Evolutionary conservation across 2,329 filamentous ascomycete genomes (phyloP).

Genomic region (Penicillium sp.): DNA sequence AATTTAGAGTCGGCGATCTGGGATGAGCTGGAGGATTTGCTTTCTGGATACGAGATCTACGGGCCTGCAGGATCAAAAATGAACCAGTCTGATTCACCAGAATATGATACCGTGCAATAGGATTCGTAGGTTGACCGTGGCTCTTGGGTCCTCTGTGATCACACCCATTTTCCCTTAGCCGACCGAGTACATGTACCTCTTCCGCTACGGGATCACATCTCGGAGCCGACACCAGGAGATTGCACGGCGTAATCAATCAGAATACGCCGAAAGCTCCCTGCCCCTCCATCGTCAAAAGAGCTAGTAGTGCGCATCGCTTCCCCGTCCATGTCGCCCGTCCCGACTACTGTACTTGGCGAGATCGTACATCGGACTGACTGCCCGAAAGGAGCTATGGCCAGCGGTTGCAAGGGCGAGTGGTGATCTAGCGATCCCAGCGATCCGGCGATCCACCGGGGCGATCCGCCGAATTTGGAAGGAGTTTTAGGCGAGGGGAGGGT

Average conservation of each 20-base stretch:
- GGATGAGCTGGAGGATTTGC: background rate
- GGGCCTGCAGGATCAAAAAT: background rate
- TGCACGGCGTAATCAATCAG: slow-evolving; percentile 1
- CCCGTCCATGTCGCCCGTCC: background rate
- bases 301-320: background rate
- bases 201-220: background rate
- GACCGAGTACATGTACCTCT: background rate
- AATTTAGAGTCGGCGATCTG: background rate
- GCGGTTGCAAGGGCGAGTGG: slow-evolving; percentile 22
- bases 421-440: slow-evolving; percentile 18
- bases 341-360: slow-evolving; percentile 6
- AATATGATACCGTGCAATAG: background rate
- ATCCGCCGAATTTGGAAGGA: slow-evolving; percentile 30
- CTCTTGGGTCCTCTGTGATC: background rate
- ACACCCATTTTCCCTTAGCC: background rate
- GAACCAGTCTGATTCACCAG: background rate
- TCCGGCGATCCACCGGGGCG: slow-evolving; percentile 25
- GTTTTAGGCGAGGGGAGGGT: slow-evolving; percentile 12
- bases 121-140: background rate
- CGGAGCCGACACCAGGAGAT: background rate
- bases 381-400: slow-evolving; percentile 38
- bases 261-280: background rate
- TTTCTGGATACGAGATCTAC: slow-evolving; percentile 1
- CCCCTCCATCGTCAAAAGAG: background rate
- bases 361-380: slow-evolving; percentile 21